Evolutionary conservation across 495 filamentous ascomycete species (phyloP), one percentile per base, ranked within the genome.

Genomic region (Hypoxylon perforatum): DNA sequence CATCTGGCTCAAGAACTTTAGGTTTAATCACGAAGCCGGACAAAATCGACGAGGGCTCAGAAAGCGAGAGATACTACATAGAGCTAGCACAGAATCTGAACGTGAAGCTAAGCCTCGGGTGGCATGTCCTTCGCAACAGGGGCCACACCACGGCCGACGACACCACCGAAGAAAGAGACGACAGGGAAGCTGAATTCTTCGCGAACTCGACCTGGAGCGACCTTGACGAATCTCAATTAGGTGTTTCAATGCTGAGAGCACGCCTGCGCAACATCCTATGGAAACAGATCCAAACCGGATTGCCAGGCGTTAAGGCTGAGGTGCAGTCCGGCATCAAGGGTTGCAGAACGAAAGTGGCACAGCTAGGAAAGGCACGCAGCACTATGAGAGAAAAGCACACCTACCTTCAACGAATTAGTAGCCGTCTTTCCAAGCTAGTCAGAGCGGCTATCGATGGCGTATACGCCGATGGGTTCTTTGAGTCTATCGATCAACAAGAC

Each of bases 11-110:
- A 11, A 73, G 82, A 22, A 87, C 83, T 5, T 59, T 75, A 6
- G 83, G 84, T 6, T 69, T 86, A 36, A 82, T 86, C 52, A 83
- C 83, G 7, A 84, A 86, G 57, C 83, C 84, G 1, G 83, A 86
- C 65, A 78, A 72, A 8, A 63, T 83, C 22, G 65, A 73, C n/a
- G 23, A 49, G 2, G 76, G 74, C 11, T 80, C 80, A 12, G 78
- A 77, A 0, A 79, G 73, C 23, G 78, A 84, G 41, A 38, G 54
- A 0, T 69, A 64, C 23, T 84, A 79, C 62, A 51, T 81, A 0
- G 70, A 71, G 12, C 58, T 85, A 5, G 79, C 78, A 15, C 78
- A 72, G 54, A 86, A 86, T 46, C 61, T 80, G 48, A 75, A 84
- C 14, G 75, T 82, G 9, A 65, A 78, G 30, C 75, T 86, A 21